Base-by-base conservation (phyloP, 2,329 filamentous ascomycete species). In the Acrodontium crateriforme region DNA sequence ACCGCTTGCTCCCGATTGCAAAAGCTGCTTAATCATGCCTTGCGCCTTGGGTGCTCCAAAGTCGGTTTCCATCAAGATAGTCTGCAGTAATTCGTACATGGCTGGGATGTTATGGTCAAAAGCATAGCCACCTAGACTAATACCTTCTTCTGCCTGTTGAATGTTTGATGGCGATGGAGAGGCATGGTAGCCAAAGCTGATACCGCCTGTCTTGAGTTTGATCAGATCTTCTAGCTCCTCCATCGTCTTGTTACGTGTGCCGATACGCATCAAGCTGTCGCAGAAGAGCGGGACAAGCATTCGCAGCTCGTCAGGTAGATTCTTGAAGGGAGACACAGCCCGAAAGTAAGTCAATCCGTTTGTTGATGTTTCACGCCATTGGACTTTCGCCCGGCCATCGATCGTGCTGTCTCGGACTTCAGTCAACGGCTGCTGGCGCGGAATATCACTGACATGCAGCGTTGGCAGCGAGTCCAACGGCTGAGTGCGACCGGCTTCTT, bases 321-420 rank as follows among this genome's bases (percentile, higher is more conserved):
- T 72, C 24, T 81, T 68, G 30, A 95, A 64, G 0, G 71, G 67
- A 49, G 91, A 84, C 52, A 95, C 71, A 3, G 83, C 84, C 34
- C 85, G 77, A 62, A 98, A 93, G 52, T 98, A 98, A 2, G 87
- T 95, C 33, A 98, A 60, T 0, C 89, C 89, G 45, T 98, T 98
- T 0, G 89, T 98, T 2, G 83, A 80, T 6, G 85, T 83, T 53
- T 92, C 82, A 27, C 78, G 76, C 84, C 85, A 94, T 45, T 94
- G 81, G 3, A 89, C 71, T 24, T 77, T 72, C 21, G 78, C 69
- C 16, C 30, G 32, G 19, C 69, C 66, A 22, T 71, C 67, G 7
- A 78, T 52, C 8, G 62, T 59, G 20, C 59, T 63, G 38, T 72
- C 60, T 12, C 65, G 59, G 14, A 74, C 50, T n/a, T 78, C 71